These are phyloP conservation scores for Kazachstania sp. DNA, from an alignment of 1,139 yeast genomes.

Conservation along the genomic window DNA sequence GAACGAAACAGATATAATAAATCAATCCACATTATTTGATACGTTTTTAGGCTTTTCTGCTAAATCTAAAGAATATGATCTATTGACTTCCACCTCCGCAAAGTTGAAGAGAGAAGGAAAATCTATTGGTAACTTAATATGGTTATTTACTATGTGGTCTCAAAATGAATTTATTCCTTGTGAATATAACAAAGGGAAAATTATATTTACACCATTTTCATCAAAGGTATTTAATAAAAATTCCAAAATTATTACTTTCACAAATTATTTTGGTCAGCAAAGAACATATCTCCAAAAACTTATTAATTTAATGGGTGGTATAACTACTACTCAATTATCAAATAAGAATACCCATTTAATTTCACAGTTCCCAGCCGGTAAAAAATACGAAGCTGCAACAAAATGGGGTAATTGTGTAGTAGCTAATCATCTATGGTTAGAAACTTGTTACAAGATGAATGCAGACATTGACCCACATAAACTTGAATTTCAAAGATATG, in stretches of 20 bases:
- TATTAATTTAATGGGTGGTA: constrained; percentile 66
- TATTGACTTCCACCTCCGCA: constrained; percentile 23
- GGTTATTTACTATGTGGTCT: constrained; percentile 64
- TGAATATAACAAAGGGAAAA: constrained; percentile 30
- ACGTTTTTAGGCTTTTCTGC: constrained; percentile 63
- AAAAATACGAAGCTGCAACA: constrained; percentile 64
- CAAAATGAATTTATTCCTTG: constrained; percentile 54
- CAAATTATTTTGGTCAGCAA: constrained; percentile 82
- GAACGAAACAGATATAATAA: constrained; percentile 12
- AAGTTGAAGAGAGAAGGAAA: background rate
- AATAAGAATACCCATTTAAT: constrained; percentile 64
- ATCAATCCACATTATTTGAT: constrained; percentile 34
- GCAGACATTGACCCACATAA: constrained; percentile 11
- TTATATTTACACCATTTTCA: constrained; percentile 71
- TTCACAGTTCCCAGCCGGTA: constrained; percentile 60
- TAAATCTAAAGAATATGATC: constrained; percentile 45
- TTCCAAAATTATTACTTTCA: constrained; percentile 50
- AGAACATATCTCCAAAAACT: constrained; percentile 60
- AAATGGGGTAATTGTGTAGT: constrained; percentile 52
- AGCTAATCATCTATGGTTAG: constrained; percentile 86
- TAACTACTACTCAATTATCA: constrained; percentile 61
- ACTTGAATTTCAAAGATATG: constrained; percentile 5
- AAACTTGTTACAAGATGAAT: constrained; percentile 40
- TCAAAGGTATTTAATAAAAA: constrained; percentile 41
- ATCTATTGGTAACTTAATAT: constrained; percentile 57